Evolutionary conservation across 2,329 filamentous ascomycete species (phyloP), one percentile per base, ranked within the genome.

Genomic region (Penicillium sp.): DNA sequence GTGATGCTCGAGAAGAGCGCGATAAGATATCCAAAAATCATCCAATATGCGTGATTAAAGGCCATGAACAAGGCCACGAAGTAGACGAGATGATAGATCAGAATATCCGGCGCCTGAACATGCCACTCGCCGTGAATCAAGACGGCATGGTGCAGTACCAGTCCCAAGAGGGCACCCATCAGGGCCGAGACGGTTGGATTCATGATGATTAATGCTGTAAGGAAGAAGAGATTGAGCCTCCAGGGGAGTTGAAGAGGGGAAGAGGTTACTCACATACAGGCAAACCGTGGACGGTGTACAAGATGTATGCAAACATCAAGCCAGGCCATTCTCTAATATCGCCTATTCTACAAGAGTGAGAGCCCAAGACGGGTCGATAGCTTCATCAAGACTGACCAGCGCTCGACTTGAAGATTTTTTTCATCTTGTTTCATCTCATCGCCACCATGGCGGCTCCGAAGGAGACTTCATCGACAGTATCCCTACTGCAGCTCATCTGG

Each of bases 1-100:
- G 72, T 26, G 19, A 81, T 78, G 61, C 78, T 81, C 13, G 57
- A 59, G n/a, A 65, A 61, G 1, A 68, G 47, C 0, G 50, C 28
- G 2, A 60, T 2, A n/a, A 66, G 53, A 35, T 65, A 65, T n/a
- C 54, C 59, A 6, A 22, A 1, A 30, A 65, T 58, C 12, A 64
- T 33, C 44, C 33, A 56, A 19, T n/a, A 33, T 38, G 53, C 60
- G 1, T 24, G 26, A 12, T 10, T 8, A 4, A 57, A 12, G 2
- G 19, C 7, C 13, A 63, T 8, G 0, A 28, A 10, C 24, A 66
- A 33, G 1, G 13, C 24, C 10, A 17, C 13, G 22, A 65, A 64
- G 35, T 15, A 55, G 15, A 40, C 22, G 2, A 68, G 44, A 42
- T 66, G 64, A 30, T 42, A 55, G 17, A 63, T n/a, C 24, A 68